phyloP scores from a whole-genome alignment of 169 alveolate species.

The Nephromyces sp. region DNA sequence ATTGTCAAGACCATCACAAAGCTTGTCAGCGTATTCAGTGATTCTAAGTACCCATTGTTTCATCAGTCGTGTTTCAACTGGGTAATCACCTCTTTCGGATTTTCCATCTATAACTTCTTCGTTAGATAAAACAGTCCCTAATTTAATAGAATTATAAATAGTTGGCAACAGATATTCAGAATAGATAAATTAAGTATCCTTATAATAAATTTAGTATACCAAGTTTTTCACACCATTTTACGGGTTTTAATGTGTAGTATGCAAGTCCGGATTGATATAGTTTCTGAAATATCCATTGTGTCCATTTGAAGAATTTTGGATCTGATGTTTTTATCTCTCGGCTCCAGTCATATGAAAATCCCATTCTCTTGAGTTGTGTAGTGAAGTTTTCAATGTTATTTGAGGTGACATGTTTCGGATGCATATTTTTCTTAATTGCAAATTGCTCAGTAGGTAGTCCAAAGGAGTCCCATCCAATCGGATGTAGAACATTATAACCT shows the following conservation, averaged over 20 bases:
- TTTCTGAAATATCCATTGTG: conserved; percentile 75
- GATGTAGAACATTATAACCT: conserved; percentile 65
- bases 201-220: too few species aligned
- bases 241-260: conserved; percentile 56
- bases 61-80: conserved; percentile 57
- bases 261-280: conserved; percentile 64
- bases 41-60: conserved; percentile 76
- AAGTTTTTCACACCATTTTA: conserved; percentile 76
- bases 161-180: not conserved
- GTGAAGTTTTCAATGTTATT: conserved; percentile 63
- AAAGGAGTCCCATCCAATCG: conserved; percentile 88
- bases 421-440: conserved; percentile 56
- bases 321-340: conserved; percentile 73
- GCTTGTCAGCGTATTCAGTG: conserved; percentile 64
- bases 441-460: conserved; percentile 87
- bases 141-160: not conserved
- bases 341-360: conserved; percentile 77
- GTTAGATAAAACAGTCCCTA: conserved; percentile 77
- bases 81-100: conserved; percentile 70
- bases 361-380: conserved; percentile 64
- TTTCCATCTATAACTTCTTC: conserved; percentile 77
- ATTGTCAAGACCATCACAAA: conserved; percentile 51
- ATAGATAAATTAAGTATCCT: too few species aligned
- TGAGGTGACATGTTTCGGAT: conserved; percentile 54
- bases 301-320: conserved; percentile 71